These are phyloP conservation scores for Claviceps cyperi DNA, from an alignment of 2,329 filamentous ascomycete species.

Conservation along the genomic window DNA sequence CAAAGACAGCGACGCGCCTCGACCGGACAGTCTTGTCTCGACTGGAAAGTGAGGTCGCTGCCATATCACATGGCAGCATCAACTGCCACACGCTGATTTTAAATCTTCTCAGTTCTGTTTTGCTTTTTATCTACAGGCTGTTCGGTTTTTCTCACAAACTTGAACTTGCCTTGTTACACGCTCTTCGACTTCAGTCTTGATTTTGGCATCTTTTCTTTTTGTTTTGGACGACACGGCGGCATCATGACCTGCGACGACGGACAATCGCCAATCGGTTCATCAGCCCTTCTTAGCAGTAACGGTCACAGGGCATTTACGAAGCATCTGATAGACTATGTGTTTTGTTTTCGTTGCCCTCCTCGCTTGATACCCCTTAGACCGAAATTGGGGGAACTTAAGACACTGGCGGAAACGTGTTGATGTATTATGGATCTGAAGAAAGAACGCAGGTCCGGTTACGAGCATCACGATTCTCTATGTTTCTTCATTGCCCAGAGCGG, in stretches of 20 bases:
- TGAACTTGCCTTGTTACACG: constrained; percentile 6
- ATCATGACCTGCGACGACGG: constrained; percentile 25
- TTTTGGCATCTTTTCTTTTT: constrained; percentile 10
- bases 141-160: not conserved
- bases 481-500: constrained; percentile 23
- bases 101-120: constrained; percentile 3
- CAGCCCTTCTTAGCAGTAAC: constrained; percentile 20
- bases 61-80: not conserved
- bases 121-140: constrained; percentile 2
- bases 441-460: constrained; percentile 8
- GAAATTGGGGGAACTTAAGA: constrained; percentile 25
- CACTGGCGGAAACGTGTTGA: constrained; percentile 23
- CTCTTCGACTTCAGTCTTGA: constrained; percentile 2
- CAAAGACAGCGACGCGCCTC: constrained; percentile 2
- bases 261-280: constrained; percentile 18
- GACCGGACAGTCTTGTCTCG: not conserved
- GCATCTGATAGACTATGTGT: constrained; percentile 30
- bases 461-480: constrained; percentile 22
- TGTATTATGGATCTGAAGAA: constrained; percentile 17
- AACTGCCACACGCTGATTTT: constrained; percentile 7
- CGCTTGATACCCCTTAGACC: constrained; percentile 31
- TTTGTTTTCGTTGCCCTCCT: constrained; percentile 29
- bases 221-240: constrained; percentile 23
- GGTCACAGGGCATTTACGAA: constrained; percentile 27
- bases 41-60: not conserved